phyloP scores from a whole-genome alignment of 2,329 filamentous ascomycete species.

The Microascus cirrosus region DNA sequence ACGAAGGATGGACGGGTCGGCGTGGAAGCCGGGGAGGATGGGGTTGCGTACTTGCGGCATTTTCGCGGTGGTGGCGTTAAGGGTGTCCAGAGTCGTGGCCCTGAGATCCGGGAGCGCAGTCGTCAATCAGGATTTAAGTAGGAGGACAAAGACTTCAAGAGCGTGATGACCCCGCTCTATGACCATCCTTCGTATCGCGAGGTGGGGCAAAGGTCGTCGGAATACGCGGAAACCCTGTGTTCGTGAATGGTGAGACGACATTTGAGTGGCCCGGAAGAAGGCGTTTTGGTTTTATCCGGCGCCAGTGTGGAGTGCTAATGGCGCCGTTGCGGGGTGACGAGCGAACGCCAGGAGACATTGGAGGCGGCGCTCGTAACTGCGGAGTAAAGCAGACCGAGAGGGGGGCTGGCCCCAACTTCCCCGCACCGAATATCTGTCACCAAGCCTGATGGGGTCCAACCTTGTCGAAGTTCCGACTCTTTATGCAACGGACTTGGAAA shows the following conservation, averaged over 20 bases:
- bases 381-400: no score
- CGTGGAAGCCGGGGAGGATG: slow-evolving; percentile 45
- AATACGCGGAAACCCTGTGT: neutral
- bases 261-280: neutral
- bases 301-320: neutral
- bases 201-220: neutral
- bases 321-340: neutral
- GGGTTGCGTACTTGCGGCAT: slow-evolving; percentile 41
- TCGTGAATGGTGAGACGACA: neutral
- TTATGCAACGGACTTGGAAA: no score
- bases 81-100: neutral
- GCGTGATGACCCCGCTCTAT: neutral
- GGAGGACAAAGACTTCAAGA: no score
- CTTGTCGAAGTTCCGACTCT: neutral
- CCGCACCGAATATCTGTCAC: neutral
- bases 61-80: slow-evolving; percentile 4
- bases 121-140: neutral
- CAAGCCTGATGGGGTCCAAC: neutral
- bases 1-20: slow-evolving; percentile 41
- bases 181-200: neutral
- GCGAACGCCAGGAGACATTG: neutral
- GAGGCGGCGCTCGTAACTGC: no score
- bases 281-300: neutral
- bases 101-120: neutral
- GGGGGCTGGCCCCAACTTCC: neutral